Base-by-base conservation (phyloP, 345 rosid species). In the Salix viminalis region DNA sequence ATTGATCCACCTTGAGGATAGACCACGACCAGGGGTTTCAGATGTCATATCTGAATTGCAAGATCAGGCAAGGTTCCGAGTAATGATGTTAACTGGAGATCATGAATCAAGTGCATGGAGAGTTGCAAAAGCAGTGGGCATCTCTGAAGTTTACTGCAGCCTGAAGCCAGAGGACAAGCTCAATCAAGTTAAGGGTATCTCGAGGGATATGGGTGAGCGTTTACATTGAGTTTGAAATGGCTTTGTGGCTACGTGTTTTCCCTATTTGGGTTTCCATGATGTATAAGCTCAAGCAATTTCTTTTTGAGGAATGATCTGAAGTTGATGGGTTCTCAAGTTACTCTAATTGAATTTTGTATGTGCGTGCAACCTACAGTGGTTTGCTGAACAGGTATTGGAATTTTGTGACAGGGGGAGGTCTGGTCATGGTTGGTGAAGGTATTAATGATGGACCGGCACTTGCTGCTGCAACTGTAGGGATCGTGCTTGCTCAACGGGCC, bases 381-480 rank as follows among this genome's bases (percentile, higher is more conserved):
- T 30, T 44, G 16, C 76, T 81, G 75, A 84, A 70, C 62, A 37
- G 32, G 65, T 23, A 46, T 71, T 46, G 72, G 69, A 65, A 23
- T 71, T 75, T 87, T 67, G 30, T 79, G 60, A 12, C 90, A 96
- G 99, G 96, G 28, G 98, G 98, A 64, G 99, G 98, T 74, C 84
- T 93, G 80, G 89, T 91, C 75, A 93, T 91, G 98, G 98, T 93
- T 14, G 97, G 99, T 72, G 98, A 96, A 90, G 99, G 99, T 41
- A 96, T 96, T 69, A 96, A 96, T 81, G 97, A 96, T 82, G 99
- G 88, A 36, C 99, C 99, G 68, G 99, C 99, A 30, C 91, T 95
- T 46, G 98, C 99, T 70, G 97, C 97, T 75, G 98, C 99, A 65
- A 91, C 98, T 1, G 92, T 93, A 3, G 99, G 99, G 36, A 91